These are phyloP conservation scores for Eimeria brunetti DNA, from an alignment of 169 alveolate genomes.

Conservation along the genomic window DNA sequence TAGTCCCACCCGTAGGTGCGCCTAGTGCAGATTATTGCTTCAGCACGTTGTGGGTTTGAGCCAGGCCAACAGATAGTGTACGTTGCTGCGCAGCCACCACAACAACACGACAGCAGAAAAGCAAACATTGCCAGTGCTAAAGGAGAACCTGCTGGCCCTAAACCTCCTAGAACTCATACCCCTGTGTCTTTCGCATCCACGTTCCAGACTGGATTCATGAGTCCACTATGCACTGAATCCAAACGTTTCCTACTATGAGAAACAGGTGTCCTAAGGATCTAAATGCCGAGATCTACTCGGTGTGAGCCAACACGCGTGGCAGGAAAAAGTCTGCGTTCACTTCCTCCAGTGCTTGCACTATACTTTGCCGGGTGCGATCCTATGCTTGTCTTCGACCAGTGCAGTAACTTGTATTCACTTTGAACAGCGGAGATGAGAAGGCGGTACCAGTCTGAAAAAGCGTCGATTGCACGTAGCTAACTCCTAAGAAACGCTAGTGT, in stretches of 20 bases:
- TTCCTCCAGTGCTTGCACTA: too few relatives aligned
- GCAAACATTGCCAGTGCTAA: too few relatives aligned
- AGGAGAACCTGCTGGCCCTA: background rate
- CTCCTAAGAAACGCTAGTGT: background rate
- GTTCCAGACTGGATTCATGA: background rate
- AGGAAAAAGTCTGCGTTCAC: background rate
- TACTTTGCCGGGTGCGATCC: too few relatives aligned
- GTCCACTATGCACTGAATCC: background rate
- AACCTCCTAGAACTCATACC: too few relatives aligned
- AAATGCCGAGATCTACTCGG: too few relatives aligned
- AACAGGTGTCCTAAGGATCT: too few relatives aligned
- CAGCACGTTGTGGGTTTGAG: too few relatives aligned
- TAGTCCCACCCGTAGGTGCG: too few relatives aligned
- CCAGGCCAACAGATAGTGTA: too few relatives aligned
- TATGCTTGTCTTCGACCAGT: background rate
- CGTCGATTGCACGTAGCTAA: background rate
- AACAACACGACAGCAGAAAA: too few relatives aligned
- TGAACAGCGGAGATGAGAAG: background rate
- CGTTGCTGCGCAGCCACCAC: too few relatives aligned
- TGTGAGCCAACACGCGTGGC: background rate
- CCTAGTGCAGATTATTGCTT: too few relatives aligned
- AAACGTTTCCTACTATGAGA: background rate
- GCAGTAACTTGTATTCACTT: background rate
- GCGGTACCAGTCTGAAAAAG: background rate
- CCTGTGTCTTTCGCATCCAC: background rate